Evolutionary conservation across 108 stramenopile species (phyloP), one percentile per base, ranked within the genome.

Genomic region (Mediolabrus comicus): DNA sequence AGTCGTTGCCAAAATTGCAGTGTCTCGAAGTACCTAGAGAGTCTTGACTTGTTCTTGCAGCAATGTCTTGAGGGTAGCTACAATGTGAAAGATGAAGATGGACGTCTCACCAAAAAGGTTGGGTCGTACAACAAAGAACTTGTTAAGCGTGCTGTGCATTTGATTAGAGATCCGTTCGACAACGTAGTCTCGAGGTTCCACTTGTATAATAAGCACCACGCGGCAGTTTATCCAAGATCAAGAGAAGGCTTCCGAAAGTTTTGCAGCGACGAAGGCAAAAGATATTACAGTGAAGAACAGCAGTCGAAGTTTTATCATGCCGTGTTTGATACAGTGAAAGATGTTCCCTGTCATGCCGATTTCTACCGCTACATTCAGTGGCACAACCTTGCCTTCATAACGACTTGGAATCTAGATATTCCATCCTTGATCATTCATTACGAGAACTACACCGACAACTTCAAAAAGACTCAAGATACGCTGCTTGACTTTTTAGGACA

Each of bases 321-420:
- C 10, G 16, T 80, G 22, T 30, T 74, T 30, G 63, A 88, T 0
- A 13, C 69, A 1, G 61, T 88, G 0, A 53, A 75, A 49, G 35
- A 59, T 27, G 74, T 90, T 6, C 90, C 93, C 0, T 94, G 90
- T 59, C 84, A 86, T 58, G 75, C 80, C 1, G 93, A 94, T 52
- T 87, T 91, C 28, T 87, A 80, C 72, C 77, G 85, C 34, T 94
- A 85, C 57, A 65, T 87, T 16, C 88, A 91, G 52, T 94, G 93
- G 93, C 93, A 94, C 71, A 91, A 91, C 61, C 79, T 86, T 34
- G 86, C 84, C 28, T 78, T 88, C 61, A 33, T 51, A 19, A 77
- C 77, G 2, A 84, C 81, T 17, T 73, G 59, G 52, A 74, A 84
- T 43, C 58, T 85, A 34, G 35, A 72, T 13, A 43, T 90, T 30